Percentiles rank a stretch among this genome's conserved stretches.
These are phyloP conservation scores for Stagonosporopsis cucurbitacearum DNA, from an alignment of 2,329 filamentous ascomycete genomes.

Conservation along the genomic window DNA sequence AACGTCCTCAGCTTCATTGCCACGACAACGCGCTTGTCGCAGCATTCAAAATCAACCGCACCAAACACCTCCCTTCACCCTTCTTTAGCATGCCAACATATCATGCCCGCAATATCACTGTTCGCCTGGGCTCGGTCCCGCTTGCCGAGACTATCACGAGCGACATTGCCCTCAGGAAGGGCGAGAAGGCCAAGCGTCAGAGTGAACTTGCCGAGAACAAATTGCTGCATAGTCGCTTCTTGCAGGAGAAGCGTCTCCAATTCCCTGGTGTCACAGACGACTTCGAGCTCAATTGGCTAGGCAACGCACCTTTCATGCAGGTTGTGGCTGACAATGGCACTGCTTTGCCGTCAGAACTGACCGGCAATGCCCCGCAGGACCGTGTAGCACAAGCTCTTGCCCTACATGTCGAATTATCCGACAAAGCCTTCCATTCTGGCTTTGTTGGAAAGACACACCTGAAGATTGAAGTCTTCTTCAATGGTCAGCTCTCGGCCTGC, in stretches of 20 bases:
- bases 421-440: slow-evolving; percentile 39
- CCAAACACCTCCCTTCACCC: not conserved
- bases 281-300: slow-evolving; percentile 40
- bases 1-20: not conserved
- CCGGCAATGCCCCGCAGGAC: not conserved
- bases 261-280: slow-evolving; percentile 34
- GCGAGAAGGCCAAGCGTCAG: slow-evolving; percentile 27
- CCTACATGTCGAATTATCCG: slow-evolving; percentile 41
- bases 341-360: not conserved
- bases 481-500: slow-evolving; percentile 52
- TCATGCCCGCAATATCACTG: slow-evolving; percentile 33
- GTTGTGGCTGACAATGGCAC: slow-evolving; percentile 24
- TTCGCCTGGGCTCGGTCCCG: slow-evolving; percentile 32
- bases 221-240: slow-evolving; percentile 25
- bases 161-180: slow-evolving; percentile 31
- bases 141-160: slow-evolving; percentile 38
- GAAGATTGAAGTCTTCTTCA: slow-evolving; percentile 58
- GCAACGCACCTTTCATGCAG: slow-evolving; percentile 42
- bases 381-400: slow-evolving; percentile 31
- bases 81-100: slow-evolving; percentile 42
- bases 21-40: slow-evolving; percentile 1
- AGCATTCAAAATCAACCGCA: not conserved
- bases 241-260: slow-evolving; percentile 35
- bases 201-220: slow-evolving; percentile 29
- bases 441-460: slow-evolving; percentile 43